These are phyloP conservation scores for Hypoxylon lenormandii DNA, from an alignment of 495 filamentous ascomycete genomes.

Conservation along the genomic window DNA sequence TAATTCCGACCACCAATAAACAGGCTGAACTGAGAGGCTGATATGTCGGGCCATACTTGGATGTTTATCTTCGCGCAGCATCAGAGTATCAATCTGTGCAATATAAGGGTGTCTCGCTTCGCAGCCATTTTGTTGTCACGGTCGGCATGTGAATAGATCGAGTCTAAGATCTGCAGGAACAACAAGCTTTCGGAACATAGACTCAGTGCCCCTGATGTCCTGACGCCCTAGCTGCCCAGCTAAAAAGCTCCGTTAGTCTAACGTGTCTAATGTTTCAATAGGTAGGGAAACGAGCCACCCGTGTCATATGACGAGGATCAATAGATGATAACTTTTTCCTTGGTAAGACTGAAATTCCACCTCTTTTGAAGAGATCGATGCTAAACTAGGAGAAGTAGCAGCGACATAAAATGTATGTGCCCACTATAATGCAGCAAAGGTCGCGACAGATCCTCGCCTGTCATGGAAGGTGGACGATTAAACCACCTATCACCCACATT, in stretches of 20 bases:
- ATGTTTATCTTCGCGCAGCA: neutral
- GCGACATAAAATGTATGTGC: too few relatives aligned
- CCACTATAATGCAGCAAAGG: neutral
- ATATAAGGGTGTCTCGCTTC: neutral
- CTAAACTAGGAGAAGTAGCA: too few relatives aligned
- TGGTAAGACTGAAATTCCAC: too few relatives aligned
- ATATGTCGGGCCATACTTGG: neutral
- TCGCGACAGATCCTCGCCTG: neutral
- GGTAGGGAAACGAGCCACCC: neutral
- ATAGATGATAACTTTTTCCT: neutral
- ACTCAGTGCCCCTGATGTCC: neutral
- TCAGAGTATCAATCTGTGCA: neutral
- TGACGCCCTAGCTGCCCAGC: neutral
- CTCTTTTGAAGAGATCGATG: too few relatives aligned
- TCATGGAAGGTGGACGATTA: conserved; percentile 5
- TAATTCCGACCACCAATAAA: conserved; percentile 21
- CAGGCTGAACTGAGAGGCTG: conserved; percentile 26
- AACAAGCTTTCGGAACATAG: conserved; percentile 27
- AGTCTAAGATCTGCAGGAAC: conserved; percentile 29
- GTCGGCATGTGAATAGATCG: conserved; percentile 1
- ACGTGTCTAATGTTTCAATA: neutral
- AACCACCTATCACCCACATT: neutral
- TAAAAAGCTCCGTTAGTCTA: neutral
- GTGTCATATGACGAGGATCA: neutral
- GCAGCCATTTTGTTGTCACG: neutral